Evolutionary conservation across 1,284 basidiomycete species (phyloP).

Genomic region (Vanrija sp.): DNA sequence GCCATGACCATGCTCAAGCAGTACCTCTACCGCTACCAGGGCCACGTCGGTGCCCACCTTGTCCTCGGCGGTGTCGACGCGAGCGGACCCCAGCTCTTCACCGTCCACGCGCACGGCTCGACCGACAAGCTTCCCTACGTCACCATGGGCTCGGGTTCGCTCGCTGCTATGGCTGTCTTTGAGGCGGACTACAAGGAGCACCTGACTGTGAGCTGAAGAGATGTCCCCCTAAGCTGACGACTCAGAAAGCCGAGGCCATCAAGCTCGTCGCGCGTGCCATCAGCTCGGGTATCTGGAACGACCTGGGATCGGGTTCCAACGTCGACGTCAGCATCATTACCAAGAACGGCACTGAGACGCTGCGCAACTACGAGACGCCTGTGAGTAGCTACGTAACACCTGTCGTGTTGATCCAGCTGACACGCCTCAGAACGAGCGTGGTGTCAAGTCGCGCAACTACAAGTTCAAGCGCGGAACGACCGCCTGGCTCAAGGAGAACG

Average conservation of each 20-base stretch:
- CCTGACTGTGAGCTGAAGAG: constrained; percentile 62
- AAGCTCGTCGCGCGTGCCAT: constrained; percentile 81
- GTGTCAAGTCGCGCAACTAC: constrained; percentile 73
- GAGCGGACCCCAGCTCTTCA: constrained; percentile 92
- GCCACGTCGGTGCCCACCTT: constrained; percentile 89
- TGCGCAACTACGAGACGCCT: constrained; percentile 87
- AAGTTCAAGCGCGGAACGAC: constrained; percentile 82
- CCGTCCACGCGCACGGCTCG: constrained; percentile 92
- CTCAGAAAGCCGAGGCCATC: constrained; percentile 75
- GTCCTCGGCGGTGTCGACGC: constrained; percentile 95
- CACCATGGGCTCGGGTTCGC: constrained; percentile 94
- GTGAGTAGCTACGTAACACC: constrained; percentile 30
- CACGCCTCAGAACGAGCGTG: constrained; percentile 62
- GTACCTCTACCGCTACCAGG: constrained; percentile 79
- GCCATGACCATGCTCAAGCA: constrained; percentile 99
- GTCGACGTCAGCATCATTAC: constrained; percentile 96
- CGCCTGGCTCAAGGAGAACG: constrained; percentile 74
- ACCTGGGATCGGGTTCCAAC: constrained; percentile 95
- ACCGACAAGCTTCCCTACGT: constrained; percentile 99
- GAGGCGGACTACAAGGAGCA: constrained; percentile 80
- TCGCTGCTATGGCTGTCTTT: constrained; percentile 98
- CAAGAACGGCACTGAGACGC: constrained; percentile 72
- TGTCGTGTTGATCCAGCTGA: not conserved
- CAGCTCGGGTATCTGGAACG: constrained; percentile 97
- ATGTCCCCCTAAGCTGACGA: not conserved